Base-by-base conservation (phyloP, 164 flowering plant species). In the Hamamelis virginiana region DNA sequence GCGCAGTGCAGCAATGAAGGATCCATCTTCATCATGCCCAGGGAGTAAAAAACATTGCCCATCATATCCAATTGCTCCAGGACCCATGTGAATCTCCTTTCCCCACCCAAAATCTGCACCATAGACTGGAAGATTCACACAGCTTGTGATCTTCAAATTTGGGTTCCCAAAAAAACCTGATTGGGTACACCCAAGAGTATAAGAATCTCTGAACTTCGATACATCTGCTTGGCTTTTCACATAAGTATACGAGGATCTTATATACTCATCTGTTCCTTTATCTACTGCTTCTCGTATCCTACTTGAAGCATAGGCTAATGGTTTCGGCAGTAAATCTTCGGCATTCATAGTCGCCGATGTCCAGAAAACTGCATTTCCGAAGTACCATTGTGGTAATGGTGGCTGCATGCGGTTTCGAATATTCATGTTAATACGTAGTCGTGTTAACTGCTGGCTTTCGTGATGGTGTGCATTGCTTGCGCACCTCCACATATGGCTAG, bases 31-130 rank as follows among this genome's bases (percentile, higher is more conserved):
- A 5, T 55, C 70, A 25, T 66, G 65, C 0, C 77, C 75, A 0
- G 84, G 82, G 3, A 88, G 28, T 8, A 86, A 58, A 22, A 81
- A 61, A 18, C 69, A 59, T 18, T 72, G 72, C 3, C 88, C 89
- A 62, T 83, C 84, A 43, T 41, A 58, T 14, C 64, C 76, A n/a
- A 75, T 28, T 0, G 53, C 44, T 3, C 76, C 86, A 4, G 86
- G 88, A 1, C 84, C 83, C 80, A 88, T 73, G 61, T 73, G 66
- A 1, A 74, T 41, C 22, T 83, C 85, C 45, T 69, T 68, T 2
- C 91, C 91, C 88, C 86, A 87, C 4, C 91, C 91, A 61, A 85
- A 83, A 65, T 81, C 75, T 0, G 55, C 28, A 0, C 65, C 73
- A 18, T 76, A 70, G 1, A 82, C 15, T 0, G 79, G 80, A 64